Evolutionary conservation across 2,329 filamentous ascomycete genomes (phyloP).

Genomic region (Incumbomyces delicatus): DNA sequence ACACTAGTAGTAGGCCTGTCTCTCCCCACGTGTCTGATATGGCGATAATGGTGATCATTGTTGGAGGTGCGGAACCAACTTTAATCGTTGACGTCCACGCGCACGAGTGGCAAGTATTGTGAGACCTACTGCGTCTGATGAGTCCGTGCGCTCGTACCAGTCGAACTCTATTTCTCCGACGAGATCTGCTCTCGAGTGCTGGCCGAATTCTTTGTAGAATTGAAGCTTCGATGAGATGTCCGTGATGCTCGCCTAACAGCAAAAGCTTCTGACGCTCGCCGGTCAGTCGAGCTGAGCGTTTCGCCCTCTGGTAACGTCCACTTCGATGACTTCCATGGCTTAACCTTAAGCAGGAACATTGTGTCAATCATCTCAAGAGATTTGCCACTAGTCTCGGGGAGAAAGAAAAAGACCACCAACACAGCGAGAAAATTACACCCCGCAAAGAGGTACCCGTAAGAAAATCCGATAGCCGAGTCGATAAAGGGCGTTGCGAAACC

Average conservation of each 20-base stretch:
- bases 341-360: constrained; percentile 60
- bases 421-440: constrained; percentile 58
- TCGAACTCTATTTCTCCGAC: too few species aligned
- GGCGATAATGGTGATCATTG: too few species aligned
- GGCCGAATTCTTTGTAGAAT: neutral
- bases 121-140: too few species aligned
- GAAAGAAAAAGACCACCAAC: constrained; percentile 56
- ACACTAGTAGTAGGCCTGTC: too few species aligned
- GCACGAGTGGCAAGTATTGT: too few species aligned
- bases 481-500: constrained; percentile 63
- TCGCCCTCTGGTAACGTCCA: constrained; percentile 14
- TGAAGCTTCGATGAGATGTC: neutral
- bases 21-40: too few species aligned
- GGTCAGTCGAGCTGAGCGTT: neutral
- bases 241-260: neutral
- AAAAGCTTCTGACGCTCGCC: neutral
- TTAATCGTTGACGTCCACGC: too few species aligned
- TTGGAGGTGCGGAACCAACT: too few species aligned
- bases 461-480: constrained; percentile 58
- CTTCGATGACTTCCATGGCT: constrained; percentile 37
- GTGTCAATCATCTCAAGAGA: constrained; percentile 71
- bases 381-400: constrained; percentile 55
- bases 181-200: too few species aligned
- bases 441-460: constrained; percentile 67
- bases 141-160: too few species aligned